Percentiles rank a stretch among this genome's conserved stretches.
phyloP scores from a whole-genome alignment of 805 yeast species.

The Hanseniaspora taiwanica region DNA sequence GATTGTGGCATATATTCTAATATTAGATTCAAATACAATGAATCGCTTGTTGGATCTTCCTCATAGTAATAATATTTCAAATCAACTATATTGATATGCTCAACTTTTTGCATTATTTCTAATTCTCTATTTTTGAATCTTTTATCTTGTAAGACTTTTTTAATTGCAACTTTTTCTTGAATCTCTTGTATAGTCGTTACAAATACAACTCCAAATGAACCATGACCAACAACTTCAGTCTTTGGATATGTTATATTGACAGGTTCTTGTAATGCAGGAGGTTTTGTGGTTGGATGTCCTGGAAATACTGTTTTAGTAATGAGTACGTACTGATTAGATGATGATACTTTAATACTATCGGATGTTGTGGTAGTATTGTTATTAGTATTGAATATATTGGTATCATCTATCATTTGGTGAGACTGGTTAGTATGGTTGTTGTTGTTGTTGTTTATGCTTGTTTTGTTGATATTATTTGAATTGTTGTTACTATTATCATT shows the following conservation, averaged over 20 bases:
- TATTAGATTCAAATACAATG: conserved; percentile 77
- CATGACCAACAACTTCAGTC: conserved; percentile 91
- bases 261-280: conserved; percentile 4
- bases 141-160: conserved; percentile 91
- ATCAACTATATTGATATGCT: conserved; percentile 79
- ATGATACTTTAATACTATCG: too few species aligned
- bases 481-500: not conserved
- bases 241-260: conserved; percentile 60
- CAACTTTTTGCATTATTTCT: conserved; percentile 84
- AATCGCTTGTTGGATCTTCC: conserved; percentile 40
- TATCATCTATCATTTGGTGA: too few species aligned
- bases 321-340: conserved; percentile 6
- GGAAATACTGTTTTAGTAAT: conserved; percentile 5
- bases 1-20: conserved; percentile 95
- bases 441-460: not conserved
- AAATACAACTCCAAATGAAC: conserved; percentile 98
- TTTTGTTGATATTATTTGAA: not conserved
- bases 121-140: conserved; percentile 89
- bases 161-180: conserved; percentile 78
- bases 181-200: conserved; percentile 67
- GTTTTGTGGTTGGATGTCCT: conserved; percentile 5
- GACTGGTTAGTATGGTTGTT: not conserved
- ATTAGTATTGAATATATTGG: too few species aligned
- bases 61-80: conserved; percentile 81
- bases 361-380: too few species aligned